Base-by-base conservation (phyloP, 805 yeast species). In the Teunomyces atbi region DNA sequence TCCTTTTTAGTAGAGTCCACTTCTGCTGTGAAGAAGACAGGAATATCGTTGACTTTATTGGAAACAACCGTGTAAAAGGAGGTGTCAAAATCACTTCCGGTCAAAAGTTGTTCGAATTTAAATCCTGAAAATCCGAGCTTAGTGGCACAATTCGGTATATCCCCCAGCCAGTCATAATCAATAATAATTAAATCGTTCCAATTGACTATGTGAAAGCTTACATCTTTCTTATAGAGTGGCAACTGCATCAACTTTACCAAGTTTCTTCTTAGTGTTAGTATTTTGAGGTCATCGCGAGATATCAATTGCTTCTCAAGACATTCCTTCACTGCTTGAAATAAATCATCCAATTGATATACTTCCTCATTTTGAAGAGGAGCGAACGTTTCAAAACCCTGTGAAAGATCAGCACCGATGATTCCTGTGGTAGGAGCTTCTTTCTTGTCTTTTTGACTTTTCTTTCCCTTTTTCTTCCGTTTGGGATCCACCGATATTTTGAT, bases 1-100 rank as follows among this genome's bases (percentile, higher is more conserved):
- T 37, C 26, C 4, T 37, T 21, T 10, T 44, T 41, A 12, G 50
- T 45, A 28, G 60, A 56, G 48, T 61, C 66, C 8, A 61, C 52
- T 41, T 61, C 66, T 4, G 66, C 65, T 4, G 62, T 52, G 42
- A 51, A 58, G 7, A 49, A 37, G 6, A 58, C 42, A 2, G 52
- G 46, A 8, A 45, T 41, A 10, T 40, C 49, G 12, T 30, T 45
- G 4, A 57, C 32, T 2, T 45, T 20, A 21, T 53, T 58, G 5
- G 41, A 21, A 3, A 51, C 52, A 4, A 60, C 46, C 1, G 62
- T 46, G 38, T 61, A 57, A 36, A 47, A 57, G 26, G 42, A 43
- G 38, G 27, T 13, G 4, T 20, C 23, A 11, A 16, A 21, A 12
- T 28, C 21, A 18, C 41, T 34, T 6, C 42, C 45, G 8, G 60